Base-by-base conservation (phyloP, 108 stramenopile genomes). In the Skeletonema menzelii region DNA sequence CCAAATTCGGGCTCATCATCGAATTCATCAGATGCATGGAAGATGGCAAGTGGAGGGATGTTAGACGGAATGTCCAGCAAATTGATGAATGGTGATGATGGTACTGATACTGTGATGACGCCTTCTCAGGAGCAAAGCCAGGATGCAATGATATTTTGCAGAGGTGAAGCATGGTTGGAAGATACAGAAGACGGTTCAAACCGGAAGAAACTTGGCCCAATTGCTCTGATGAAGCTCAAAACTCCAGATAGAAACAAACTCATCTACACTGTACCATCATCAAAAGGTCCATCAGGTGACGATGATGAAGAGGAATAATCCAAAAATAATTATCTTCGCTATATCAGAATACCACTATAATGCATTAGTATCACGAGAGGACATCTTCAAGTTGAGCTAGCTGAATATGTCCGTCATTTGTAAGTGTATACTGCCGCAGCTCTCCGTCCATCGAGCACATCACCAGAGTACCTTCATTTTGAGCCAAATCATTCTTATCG, bases 141-240 rank as follows among this genome's bases (percentile, higher is more conserved):
- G 10, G 83, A 82, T 59, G 31, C 31, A 27, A 37, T 84, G 32
- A 27, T 84, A 22, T 82, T 67, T 67, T 80, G 79, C 32, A 63
- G 64, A 34, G 83, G 83, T 11, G 83, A 84, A 38, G 79, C 83
- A 46, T 86, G 76, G 80, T 75, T 89, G 27, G 89, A 93, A 59
- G 89, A 93, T 72, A 84, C 82, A 19, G 65, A 81, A 15, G 87
- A 83, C 15, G 83, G 79, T 10, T 69, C 72, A 40, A 93, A 90
- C 28, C 65, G 84, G 55, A 70, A 79, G 47, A 82, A 89, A 42
- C 77, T 91, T 30, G 92, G 90, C 3, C 73, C 69, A 8, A 91
- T 94, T 71, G 86, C 85, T 2, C 27, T 91, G 40, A 77, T 75
- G 69, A 93, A 93, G 55, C 56, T 90, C 8, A 65, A 85, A 32